phyloP scores from a whole-genome alignment of 2,329 filamentous ascomycete species.

The Fusarium tricinctum region DNA sequence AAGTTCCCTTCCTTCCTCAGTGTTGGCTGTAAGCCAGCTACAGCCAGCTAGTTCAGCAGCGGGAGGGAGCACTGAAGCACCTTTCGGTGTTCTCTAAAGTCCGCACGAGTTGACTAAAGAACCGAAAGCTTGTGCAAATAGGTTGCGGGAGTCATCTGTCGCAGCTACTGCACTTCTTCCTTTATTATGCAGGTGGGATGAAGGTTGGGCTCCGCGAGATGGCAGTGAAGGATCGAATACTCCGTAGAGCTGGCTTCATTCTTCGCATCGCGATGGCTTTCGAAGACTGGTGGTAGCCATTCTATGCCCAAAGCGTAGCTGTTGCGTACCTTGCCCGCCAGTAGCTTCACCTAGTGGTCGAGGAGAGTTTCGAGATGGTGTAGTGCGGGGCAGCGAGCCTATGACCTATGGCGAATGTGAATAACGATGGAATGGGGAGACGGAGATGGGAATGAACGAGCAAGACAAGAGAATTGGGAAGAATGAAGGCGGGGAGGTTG shows the following conservation, averaged over 20 bases:
- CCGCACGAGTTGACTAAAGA: slow-evolving; percentile 17
- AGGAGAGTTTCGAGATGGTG: slow-evolving; percentile 38
- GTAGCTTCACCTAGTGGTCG: slow-evolving; percentile 31
- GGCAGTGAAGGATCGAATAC: background rate
- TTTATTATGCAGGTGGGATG: slow-evolving; percentile 8
- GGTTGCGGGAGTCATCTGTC: slow-evolving; percentile 10
- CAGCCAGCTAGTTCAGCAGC: background rate
- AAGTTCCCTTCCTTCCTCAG: slow-evolving; percentile 36
- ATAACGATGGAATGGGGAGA: slow-evolving; percentile 38
- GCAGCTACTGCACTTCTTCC: slow-evolving; percentile 1
- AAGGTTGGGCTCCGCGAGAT: slow-evolving; percentile 11
- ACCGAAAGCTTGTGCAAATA: slow-evolving; percentile 31
- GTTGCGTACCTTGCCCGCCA: slow-evolving; percentile 18
- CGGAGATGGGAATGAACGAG: slow-evolving; percentile 34
- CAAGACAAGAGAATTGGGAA: slow-evolving; percentile 27
- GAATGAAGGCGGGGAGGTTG: slow-evolving; percentile 40
- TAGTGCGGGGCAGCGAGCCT: slow-evolving; percentile 36
- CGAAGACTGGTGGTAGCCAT: slow-evolving; percentile 22
- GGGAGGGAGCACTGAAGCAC: slow-evolving; percentile 17
- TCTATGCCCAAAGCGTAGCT: slow-evolving; percentile 42
- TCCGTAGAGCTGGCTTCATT: slow-evolving; percentile 19
- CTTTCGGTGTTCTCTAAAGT: slow-evolving; percentile 19
- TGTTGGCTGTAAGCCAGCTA: slow-evolving; percentile 8
- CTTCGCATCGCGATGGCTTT: slow-evolving; percentile 17
- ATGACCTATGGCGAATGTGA: slow-evolving; percentile 31